phyloP scores from a whole-genome alignment of 2,329 filamentous ascomycete genomes.

The Remersonia thermophila region DNA sequence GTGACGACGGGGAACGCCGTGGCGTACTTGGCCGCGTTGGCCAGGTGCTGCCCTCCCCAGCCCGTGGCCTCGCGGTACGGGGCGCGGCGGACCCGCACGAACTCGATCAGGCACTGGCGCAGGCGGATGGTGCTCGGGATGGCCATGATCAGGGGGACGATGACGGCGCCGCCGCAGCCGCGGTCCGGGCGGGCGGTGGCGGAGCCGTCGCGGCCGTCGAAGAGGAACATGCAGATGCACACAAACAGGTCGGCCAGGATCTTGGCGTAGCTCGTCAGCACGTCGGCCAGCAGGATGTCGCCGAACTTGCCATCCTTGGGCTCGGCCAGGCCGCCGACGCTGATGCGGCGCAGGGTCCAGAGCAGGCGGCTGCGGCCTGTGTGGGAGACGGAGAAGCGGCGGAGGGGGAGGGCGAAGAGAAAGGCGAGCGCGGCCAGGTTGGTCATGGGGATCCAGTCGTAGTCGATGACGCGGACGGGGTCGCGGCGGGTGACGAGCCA shows the following conservation, averaged over 20 bases:
- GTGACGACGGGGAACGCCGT: conserved; percentile 86
- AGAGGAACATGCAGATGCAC: conserved; percentile 79
- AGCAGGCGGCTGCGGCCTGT: conserved; percentile 66
- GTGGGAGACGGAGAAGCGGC: conserved; percentile 47
- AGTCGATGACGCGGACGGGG: conserved; percentile 55
- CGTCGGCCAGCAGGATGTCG: conserved; percentile 86
- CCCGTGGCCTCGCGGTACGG: conserved; percentile 45
- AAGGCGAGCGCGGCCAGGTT: conserved; percentile 64
- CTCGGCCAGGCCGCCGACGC: conserved; percentile 75
- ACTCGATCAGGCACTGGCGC: conserved; percentile 86
- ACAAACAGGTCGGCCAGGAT: conserved; percentile 85
- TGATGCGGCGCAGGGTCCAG: conserved; percentile 62
- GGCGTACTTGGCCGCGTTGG: conserved; percentile 92
- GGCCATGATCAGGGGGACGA: conserved; percentile 76
- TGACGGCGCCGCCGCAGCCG: conserved; percentile 62
- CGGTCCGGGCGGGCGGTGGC: conserved; percentile 74
- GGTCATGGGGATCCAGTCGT: conserved; percentile 76
- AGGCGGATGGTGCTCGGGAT: conserved; percentile 77
- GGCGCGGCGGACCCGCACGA: conserved; percentile 52
- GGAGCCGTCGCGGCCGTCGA: conserved; percentile 44
- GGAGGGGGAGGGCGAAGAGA: conserved; percentile 61
- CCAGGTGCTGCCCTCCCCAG: conserved; percentile 77
- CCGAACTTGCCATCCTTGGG: conserved; percentile 85
- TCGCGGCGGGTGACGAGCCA: conserved; percentile 68
- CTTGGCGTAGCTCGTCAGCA: conserved; percentile 87